Base-by-base conservation (phyloP, 176 grass and related monocot genomes). In the Eremochloa ophiuroides region DNA sequence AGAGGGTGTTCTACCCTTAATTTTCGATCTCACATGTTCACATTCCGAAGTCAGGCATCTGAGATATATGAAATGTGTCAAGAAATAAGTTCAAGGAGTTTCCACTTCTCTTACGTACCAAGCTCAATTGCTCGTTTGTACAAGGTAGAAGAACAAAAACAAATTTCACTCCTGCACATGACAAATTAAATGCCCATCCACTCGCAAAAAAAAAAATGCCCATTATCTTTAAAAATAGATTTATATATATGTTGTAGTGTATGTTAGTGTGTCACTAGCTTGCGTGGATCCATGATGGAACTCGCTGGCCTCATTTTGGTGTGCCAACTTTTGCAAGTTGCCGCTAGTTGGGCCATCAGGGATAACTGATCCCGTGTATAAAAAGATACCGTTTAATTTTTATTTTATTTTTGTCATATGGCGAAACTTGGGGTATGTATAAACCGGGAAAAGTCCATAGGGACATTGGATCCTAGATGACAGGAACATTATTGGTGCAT, bases 391-490 rank as follows among this genome's bases (percentile, higher is more conserved):
- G 4, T 60, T 60, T 60, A 1, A 26, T 26, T 5, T 60, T 59
- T 0, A 11, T 59, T 59, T 26, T 35, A 35, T 14, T 20, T 26
- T 31, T 33, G 30, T 18, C 39, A 22, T 68, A 78, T 65, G 78
- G 35, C 33, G 28, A n/a, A 28, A 1, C 7, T 11, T 17, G 37
- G 56, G 61, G 33, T 29, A n/a, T n/a, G 47, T n/a, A n/a, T 38
- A 29, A 62, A 69, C 26, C 1, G 48, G 75, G 81, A 59, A 69
- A 37, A 59, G 56, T 12, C 41, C 10, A 10, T 27, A 22, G 76
- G 11, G 50, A 85, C 81, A 89, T 81, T 81, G 87, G 77, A 89
- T 89, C 71, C 82, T 77, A 46, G 43, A 85, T 77, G 82, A 77
- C 22, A 64, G 64, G 34, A 77, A 29, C 71, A 89, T 85, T 78